Conservation (phyloP, 78 protist species). For the Pigoraptor vietnamica region DNA sequence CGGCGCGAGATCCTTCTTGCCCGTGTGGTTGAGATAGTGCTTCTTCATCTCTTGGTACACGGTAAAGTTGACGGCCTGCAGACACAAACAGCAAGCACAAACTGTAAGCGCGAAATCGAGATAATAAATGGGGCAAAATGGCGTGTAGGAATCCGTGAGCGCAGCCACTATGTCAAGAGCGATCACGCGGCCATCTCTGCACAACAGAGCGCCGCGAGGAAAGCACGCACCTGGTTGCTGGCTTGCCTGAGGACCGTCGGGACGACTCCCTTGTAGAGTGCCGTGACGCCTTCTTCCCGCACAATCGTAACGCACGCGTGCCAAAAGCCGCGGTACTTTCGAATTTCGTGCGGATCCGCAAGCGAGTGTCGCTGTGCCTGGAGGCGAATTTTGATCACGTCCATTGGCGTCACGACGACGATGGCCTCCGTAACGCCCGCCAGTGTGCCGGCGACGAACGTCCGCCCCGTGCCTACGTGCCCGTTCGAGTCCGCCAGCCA, state of each 20-base stretch:
- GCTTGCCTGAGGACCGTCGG: conserved; percentile 17
- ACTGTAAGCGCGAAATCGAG: no score
- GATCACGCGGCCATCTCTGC: no score
- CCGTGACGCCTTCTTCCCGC: background rate
- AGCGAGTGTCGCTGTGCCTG: background rate
- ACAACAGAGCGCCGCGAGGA: background rate
- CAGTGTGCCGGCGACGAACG: background rate
- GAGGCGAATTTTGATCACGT: conserved; percentile 8
- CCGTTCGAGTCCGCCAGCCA: background rate
- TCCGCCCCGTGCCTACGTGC: background rate
- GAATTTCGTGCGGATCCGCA: conserved; percentile 28
- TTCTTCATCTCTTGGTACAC: conserved; percentile 31
- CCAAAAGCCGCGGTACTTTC: conserved; percentile 8
- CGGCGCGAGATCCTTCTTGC: background rate
- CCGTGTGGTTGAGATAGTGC: background rate
- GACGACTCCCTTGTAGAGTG: background rate
- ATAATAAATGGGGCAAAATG: no score
- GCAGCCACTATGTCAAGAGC: no score
- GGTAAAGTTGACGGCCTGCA: conserved; percentile 42
- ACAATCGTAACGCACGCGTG: background rate
- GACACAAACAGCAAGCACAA: no score
- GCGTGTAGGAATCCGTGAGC: no score
- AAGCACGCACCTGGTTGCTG: conserved; percentile 7
- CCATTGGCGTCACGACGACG: background rate
- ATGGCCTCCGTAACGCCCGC: background rate